Conservation (phyloP, 495 filamentous ascomycete species). For the Podospora pseudoanserina region DNA sequence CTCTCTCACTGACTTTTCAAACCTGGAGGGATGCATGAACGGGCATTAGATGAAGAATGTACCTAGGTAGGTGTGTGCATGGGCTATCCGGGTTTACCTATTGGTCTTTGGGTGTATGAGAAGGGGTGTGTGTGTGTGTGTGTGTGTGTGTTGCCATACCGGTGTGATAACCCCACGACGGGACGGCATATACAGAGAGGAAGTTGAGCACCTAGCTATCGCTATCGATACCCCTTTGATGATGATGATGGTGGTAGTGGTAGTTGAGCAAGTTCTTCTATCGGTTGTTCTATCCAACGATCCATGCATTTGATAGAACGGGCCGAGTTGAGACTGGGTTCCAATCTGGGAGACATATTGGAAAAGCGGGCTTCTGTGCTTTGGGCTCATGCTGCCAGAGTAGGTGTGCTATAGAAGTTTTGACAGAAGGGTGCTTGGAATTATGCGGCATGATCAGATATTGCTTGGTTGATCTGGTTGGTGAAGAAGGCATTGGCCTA, state of each 20-base stretch:
- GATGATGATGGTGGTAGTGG: too few species aligned
- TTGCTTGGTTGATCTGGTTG: not conserved
- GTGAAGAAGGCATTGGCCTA: not conserved
- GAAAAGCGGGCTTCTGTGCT: not conserved
- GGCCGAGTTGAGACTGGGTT: too few species aligned
- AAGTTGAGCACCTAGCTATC: not conserved
- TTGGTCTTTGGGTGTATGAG: not conserved
- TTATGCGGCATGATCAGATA: not conserved
- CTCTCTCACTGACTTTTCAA: not conserved
- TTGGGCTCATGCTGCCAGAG: not conserved
- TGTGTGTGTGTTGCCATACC: not conserved
- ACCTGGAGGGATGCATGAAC: not conserved
- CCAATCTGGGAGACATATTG: not conserved
- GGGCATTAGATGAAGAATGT: not conserved
- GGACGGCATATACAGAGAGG: not conserved
- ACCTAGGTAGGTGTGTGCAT: not conserved
- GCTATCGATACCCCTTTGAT: not conserved
- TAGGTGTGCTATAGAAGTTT: not conserved
- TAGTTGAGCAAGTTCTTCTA: not conserved
- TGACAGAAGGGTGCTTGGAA: not conserved
- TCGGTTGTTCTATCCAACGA: not conserved
- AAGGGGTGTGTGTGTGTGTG: not conserved
- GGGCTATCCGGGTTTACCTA: not conserved
- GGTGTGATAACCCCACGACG: not conserved
- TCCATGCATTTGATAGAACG: not conserved